These are phyloP conservation scores for Moesziomyces globuligerus DNA, from an alignment of 1,284 basidiomycete species.

Conservation along the genomic window DNA sequence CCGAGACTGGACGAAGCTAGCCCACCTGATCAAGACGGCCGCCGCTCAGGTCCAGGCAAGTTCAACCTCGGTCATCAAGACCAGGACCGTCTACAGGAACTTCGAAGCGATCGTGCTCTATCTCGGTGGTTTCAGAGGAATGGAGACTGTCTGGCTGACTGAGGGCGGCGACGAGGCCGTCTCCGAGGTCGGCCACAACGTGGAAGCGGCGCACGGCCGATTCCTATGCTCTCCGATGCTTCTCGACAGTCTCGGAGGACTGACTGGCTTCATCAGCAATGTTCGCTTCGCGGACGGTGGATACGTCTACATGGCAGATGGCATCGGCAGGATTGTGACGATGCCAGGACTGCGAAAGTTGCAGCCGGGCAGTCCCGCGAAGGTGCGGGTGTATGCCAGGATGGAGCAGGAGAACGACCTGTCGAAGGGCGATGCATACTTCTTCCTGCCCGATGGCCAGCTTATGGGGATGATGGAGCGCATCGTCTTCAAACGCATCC, in stretches of 20 bases:
- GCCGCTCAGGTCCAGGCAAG: constrained; percentile 9
- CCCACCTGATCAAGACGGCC: constrained; percentile 29
- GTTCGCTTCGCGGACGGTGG: constrained; percentile 38
- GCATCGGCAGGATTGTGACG: constrained; percentile 34
- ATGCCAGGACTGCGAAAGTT: constrained; percentile 21
- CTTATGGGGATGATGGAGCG: constrained; percentile 41
- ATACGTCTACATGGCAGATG: constrained; percentile 48
- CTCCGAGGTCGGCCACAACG: constrained; percentile 25
- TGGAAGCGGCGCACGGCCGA: constrained; percentile 27
- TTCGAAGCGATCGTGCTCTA: constrained; percentile 52
- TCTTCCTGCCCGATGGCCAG: constrained; percentile 26
- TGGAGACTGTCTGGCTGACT: constrained; percentile 43
- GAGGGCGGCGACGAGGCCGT: constrained; percentile 41
- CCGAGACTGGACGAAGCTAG: constrained; percentile 28
- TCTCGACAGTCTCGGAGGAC: constrained; percentile 45
- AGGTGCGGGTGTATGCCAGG: constrained; percentile 26
- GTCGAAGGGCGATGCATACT: constrained; percentile 35
- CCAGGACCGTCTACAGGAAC: constrained; percentile 34
- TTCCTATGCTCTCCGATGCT: constrained; percentile 49
- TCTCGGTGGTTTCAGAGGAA: constrained; percentile 41
- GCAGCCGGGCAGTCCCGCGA: constrained; percentile 16
- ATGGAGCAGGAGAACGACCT: constrained; percentile 39
- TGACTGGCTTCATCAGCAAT: constrained; percentile 55
- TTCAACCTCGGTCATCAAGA: constrained; percentile 21
- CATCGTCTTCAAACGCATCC: constrained; percentile 45